These are phyloP conservation scores for Fusarium coicis DNA, from an alignment of 2,329 filamentous ascomycete species.

Conservation along the genomic window DNA sequence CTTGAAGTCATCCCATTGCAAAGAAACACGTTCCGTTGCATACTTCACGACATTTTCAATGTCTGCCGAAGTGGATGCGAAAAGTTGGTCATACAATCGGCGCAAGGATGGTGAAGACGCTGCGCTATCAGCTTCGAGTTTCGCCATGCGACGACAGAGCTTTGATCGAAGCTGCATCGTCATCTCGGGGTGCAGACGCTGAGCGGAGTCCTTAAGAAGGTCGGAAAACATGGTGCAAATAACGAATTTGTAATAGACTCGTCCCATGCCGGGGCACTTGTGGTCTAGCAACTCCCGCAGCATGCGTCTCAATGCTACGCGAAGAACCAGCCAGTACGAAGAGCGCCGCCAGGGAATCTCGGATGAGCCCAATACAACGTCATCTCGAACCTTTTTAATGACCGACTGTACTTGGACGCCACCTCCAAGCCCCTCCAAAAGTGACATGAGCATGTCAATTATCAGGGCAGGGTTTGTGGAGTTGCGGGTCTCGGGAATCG, in stretches of 20 bases:
- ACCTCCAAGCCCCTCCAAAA: slow-evolving; percentile 66
- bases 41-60: background rate
- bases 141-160: slow-evolving; percentile 66
- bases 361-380: slow-evolving; percentile 62
- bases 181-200: slow-evolving; percentile 25
- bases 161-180: slow-evolving; percentile 54
- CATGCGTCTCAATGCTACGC: slow-evolving; percentile 65
- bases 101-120: background rate
- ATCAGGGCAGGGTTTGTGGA: slow-evolving; percentile 67
- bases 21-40: slow-evolving; percentile 46
- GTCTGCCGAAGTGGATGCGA: background rate
- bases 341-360: slow-evolving; percentile 70
- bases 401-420: slow-evolving; percentile 51
- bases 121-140: slow-evolving; percentile 56
- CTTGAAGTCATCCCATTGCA: slow-evolving; percentile 56
- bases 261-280: slow-evolving; percentile 37
- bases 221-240: slow-evolving; percentile 60
- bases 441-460: slow-evolving; percentile 67
- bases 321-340: slow-evolving; percentile 70
- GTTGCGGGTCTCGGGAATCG: slow-evolving; percentile 66
- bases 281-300: slow-evolving; percentile 56
- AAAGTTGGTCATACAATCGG: slow-evolving; percentile 7
- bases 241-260: slow-evolving; percentile 66
- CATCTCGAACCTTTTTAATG: slow-evolving; percentile 70
- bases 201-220: slow-evolving; percentile 55